Evolutionary conservation across 106 monocot species (phyloP).

Genomic region (Dioscorea zingiberensis): DNA sequence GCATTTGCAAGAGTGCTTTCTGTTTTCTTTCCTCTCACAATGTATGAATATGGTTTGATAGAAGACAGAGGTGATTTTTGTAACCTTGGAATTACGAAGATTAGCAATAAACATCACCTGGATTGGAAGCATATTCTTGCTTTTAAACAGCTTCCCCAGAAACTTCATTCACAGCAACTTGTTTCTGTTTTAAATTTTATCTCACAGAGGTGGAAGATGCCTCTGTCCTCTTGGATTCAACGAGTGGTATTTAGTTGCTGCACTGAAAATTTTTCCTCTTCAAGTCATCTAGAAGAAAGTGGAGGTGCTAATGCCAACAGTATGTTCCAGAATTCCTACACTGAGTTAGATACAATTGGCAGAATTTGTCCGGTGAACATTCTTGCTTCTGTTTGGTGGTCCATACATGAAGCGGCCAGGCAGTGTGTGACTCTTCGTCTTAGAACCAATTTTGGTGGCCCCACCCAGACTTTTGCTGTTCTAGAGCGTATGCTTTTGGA

Average conservation of each 20-base stretch:
- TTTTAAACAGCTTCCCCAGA: conserved; percentile 46
- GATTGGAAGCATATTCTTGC: conserved; percentile 70
- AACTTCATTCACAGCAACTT: conserved; percentile 75
- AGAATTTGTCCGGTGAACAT: conserved; percentile 67
- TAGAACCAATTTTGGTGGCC: conserved; percentile 91
- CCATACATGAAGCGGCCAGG: conserved; percentile 84
- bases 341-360: conserved; percentile 34
- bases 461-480: conserved; percentile 95
- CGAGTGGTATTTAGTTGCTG: conserved; percentile 65
- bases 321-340: conserved; percentile 22
- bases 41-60: conserved; percentile 50
- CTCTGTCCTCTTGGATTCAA: conserved; percentile 86
- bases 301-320: conserved; percentile 15
- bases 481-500: conserved; percentile 97
- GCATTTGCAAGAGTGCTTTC: conserved; percentile 56
- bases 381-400: conserved; percentile 93
- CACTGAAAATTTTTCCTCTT: conserved; percentile 25
- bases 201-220: conserved; percentile 82
- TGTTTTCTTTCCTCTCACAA: conserved; percentile 42
- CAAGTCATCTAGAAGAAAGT: conserved; percentile 33
- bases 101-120: conserved; percentile 17
- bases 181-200: conserved; percentile 84
- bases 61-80: conserved; percentile 15
- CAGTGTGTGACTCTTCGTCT: conserved; percentile 74
- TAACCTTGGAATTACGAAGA: conserved; percentile 10